Evolutionary conservation across 257 asterid species (phyloP).

Genomic region (Capsicum rhomboideum): DNA sequence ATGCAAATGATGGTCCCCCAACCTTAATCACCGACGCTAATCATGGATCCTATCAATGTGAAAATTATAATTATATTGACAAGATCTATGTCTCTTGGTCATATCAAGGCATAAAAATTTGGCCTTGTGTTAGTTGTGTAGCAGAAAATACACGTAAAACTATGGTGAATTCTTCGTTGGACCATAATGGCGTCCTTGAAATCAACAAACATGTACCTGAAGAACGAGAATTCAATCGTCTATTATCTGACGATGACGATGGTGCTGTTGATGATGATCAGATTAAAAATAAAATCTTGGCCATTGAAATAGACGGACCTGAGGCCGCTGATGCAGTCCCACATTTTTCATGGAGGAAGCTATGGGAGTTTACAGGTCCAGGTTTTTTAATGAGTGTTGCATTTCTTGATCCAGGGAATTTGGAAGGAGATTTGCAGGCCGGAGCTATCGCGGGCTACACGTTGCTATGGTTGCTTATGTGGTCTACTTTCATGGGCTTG

Average conservation of each 20-base stretch:
- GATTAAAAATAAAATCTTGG: constrained; percentile 7
- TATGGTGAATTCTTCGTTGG: constrained; percentile 11
- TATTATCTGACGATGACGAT: background rate
- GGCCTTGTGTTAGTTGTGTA: background rate
- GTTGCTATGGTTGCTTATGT: constrained; percentile 49
- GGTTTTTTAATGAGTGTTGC: constrained; percentile 77
- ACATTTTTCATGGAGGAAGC: constrained; percentile 61
- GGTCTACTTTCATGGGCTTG: constrained; percentile 70
- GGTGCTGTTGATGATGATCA: background rate
- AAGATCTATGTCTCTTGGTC: background rate
- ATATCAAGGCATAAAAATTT: background rate
- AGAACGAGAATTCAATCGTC: constrained; percentile 12
- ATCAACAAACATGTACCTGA: background rate
- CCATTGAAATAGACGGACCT: constrained; percentile 33
- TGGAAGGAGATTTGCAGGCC: constrained; percentile 71
- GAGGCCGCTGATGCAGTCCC: constrained; percentile 32
- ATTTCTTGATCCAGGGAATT: constrained; percentile 68
- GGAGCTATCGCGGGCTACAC: constrained; percentile 74
- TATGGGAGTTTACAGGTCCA: constrained; percentile 74
- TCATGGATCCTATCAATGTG: background rate
- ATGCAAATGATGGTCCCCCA: background rate
- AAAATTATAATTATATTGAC: background rate
- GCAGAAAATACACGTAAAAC: background rate
- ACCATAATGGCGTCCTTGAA: background rate
- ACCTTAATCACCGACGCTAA: background rate